These are phyloP conservation scores for Jatropha podagrica DNA, from an alignment of 441 rosid genomes.

Conservation along the genomic window DNA sequence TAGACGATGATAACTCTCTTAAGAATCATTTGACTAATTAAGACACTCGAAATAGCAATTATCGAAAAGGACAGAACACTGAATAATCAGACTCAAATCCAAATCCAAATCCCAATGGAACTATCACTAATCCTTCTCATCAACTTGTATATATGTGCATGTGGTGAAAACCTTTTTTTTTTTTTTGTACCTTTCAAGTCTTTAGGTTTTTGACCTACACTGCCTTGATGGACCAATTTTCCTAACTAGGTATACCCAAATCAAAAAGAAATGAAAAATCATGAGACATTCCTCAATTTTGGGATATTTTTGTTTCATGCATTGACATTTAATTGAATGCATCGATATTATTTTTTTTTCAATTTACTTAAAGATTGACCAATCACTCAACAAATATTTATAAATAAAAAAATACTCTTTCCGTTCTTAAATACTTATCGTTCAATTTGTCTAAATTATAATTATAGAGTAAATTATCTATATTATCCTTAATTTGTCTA, in stretches of 20 bases:
- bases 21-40: constrained; percentile 7
- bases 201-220: constrained; percentile 12
- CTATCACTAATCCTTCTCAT: constrained; percentile 29
- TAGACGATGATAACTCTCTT: no score
- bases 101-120: constrained; percentile 38
- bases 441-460: no score
- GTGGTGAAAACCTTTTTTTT: neutral
- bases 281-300: constrained; percentile 4
- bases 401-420: no score
- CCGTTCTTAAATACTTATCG: no score
- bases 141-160: constrained; percentile 5
- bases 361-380: no score
- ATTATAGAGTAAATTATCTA: no score
- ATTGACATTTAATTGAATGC: neutral
- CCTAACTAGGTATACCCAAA: neutral
- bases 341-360: no score
- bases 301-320: neutral
- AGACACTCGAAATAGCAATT: constrained; percentile 9
- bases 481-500: no score
- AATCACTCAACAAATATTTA: no score
- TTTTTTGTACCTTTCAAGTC: neutral
- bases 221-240: neutral
- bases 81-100: constrained; percentile 31
- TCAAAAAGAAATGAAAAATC: neutral
- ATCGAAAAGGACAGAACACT: constrained; percentile 26